Evolutionary conservation across 2,329 filamentous ascomycete species (phyloP).

Genomic region (Cordyceps militaris): DNA sequence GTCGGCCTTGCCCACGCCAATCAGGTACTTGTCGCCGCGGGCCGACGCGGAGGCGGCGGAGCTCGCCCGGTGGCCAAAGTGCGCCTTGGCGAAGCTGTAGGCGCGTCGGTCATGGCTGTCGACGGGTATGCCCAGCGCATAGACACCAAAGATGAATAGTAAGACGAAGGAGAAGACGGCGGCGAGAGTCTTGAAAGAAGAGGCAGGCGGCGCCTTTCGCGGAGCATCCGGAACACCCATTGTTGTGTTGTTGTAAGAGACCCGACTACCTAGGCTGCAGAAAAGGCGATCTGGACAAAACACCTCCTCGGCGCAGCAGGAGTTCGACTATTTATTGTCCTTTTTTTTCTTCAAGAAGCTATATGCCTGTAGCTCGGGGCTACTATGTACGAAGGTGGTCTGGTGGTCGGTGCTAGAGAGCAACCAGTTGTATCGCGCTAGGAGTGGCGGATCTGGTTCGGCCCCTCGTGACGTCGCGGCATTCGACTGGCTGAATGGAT

Average conservation of each 20-base stretch:
- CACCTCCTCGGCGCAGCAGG: background rate
- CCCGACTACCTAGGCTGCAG: background rate
- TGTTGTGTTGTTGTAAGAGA: background rate
- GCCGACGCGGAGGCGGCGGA: background rate
- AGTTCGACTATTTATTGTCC: background rate
- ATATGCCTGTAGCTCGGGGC: background rate
- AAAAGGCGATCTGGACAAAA: background rate
- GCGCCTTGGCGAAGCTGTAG: constrained; percentile 2
- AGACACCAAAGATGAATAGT: constrained; percentile 13
- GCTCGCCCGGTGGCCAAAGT: constrained; percentile 2
- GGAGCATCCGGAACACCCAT: constrained; percentile 6
- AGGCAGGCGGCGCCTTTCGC: constrained; percentile 4
- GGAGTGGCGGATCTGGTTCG: constrained; percentile 11
- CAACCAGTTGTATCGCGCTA: background rate
- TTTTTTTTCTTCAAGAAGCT: background rate
- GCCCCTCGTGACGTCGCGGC: constrained; percentile 9
- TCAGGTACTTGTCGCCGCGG: constrained; percentile 35
- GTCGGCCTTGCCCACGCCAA: constrained; percentile 52
- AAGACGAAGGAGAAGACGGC: constrained; percentile 9
- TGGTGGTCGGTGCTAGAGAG: background rate
- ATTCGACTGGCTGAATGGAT: background rate
- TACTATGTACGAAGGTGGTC: constrained; percentile 9
- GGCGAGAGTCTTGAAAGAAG: constrained; percentile 1
- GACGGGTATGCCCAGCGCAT: constrained; percentile 3
- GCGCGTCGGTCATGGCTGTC: constrained; percentile 6